Evolutionary conservation across 1,284 basidiomycete genomes (phyloP).

Genomic region (Ceratobasidium theobromae): DNA sequence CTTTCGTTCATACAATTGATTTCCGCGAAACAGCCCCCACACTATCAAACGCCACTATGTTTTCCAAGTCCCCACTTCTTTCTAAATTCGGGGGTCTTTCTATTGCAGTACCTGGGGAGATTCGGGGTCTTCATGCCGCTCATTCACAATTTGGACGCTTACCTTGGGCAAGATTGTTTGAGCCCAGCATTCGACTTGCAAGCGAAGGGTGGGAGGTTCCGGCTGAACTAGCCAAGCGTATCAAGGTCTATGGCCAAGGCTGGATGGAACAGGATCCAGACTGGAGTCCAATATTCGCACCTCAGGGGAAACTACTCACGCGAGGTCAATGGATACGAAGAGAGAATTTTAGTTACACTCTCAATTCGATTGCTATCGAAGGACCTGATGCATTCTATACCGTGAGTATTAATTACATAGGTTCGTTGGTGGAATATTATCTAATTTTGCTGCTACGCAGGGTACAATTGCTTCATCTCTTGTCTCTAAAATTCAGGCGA

Average conservation of each 20-base stretch:
- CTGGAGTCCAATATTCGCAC: constrained; percentile 81
- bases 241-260: constrained; percentile 18
- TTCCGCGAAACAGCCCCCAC: constrained; percentile 87
- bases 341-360: constrained; percentile 67
- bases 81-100: constrained; percentile 76
- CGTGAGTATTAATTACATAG: constrained; percentile 45
- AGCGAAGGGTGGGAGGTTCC: constrained; percentile 60
- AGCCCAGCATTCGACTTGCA: constrained; percentile 74
- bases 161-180: constrained; percentile 74
- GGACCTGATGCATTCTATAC: constrained; percentile 76
- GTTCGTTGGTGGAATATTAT: constrained; percentile 31
- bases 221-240: constrained; percentile 32
- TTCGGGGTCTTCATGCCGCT: constrained; percentile 78
- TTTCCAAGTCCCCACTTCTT: constrained; percentile 49
- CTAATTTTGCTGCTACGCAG: constrained; percentile 43
- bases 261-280: constrained; percentile 71
- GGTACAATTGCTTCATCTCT: constrained; percentile 76
- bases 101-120: constrained; percentile 83
- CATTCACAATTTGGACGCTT: constrained; percentile 78
- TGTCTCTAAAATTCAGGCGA: constrained; percentile 62
- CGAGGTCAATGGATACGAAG: constrained; percentile 75
- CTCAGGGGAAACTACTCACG: constrained; percentile 65
- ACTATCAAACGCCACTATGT: constrained; percentile 76
- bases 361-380: constrained; percentile 62
- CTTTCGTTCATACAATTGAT: constrained; percentile 75